Evolutionary conservation across 345 rosid species (phyloP).

Genomic region (Microthlaspi erraticum): DNA sequence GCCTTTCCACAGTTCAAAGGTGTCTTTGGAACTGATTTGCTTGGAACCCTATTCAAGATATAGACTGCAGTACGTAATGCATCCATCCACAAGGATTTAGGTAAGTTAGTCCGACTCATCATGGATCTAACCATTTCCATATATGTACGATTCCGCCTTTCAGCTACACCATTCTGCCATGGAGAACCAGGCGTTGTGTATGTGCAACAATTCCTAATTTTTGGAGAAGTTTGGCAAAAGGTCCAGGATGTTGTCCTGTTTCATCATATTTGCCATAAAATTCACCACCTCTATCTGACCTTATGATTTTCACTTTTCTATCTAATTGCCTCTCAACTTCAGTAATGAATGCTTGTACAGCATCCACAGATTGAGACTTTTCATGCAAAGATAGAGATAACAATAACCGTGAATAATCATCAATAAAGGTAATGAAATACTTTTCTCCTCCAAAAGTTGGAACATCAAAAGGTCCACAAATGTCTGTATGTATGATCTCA

Average conservation of each 20-base stretch:
- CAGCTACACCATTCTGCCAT: constrained; percentile 21
- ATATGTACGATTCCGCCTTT: background rate
- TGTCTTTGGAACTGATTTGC: no score
- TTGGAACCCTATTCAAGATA: background rate
- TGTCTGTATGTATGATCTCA: constrained; percentile 1
- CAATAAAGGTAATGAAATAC: background rate
- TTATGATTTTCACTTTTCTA: background rate
- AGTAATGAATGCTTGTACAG: background rate
- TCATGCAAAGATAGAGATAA: constrained; percentile 9
- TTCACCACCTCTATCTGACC: constrained; percentile 13
- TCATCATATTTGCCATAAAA: constrained; percentile 5
- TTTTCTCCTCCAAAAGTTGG: background rate
- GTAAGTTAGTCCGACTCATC: constrained; percentile 1
- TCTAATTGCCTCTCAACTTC: constrained; percentile 16
- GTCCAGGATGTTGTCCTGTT: background rate
- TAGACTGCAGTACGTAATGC: background rate
- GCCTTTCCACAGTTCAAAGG: no score
- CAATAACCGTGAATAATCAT: constrained; percentile 11
- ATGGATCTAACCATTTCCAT: constrained; percentile 10
- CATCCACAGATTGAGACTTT: background rate
- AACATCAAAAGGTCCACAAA: constrained; percentile 9
- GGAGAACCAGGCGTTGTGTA: background rate
- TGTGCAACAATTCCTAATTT: background rate
- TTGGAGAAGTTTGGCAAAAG: background rate
- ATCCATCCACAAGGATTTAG: constrained; percentile 15